These are phyloP conservation scores for Neurospora sp. DNA, from an alignment of 495 filamentous ascomycete genomes.

Conservation along the genomic window DNA sequence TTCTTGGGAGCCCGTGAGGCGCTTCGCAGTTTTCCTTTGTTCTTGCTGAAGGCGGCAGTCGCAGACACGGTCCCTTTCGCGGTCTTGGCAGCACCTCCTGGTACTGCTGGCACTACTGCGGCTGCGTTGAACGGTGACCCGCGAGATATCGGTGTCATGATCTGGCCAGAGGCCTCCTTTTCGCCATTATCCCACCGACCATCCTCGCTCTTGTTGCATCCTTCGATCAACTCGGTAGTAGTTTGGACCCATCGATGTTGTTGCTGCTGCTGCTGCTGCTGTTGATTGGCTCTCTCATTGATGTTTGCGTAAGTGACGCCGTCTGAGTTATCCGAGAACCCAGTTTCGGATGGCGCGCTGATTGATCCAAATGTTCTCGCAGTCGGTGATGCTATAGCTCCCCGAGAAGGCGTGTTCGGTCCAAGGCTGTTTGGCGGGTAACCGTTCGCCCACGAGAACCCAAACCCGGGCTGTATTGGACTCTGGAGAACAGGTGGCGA, in stretches of 20 bases:
- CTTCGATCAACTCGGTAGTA: background rate
- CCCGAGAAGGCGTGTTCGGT: background rate
- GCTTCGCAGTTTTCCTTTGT: constrained; percentile 23
- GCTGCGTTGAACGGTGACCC: background rate
- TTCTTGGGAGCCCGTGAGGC: constrained; percentile 34
- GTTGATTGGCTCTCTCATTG: background rate
- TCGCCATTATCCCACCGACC: background rate
- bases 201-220: background rate
- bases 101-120: background rate
- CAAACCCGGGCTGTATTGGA: background rate
- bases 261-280: background rate
- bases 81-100: background rate
- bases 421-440: background rate
- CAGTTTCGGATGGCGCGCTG: background rate
- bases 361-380: background rate
- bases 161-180: background rate
- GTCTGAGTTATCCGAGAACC: background rate
- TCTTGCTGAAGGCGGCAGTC: background rate
- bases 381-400: background rate
- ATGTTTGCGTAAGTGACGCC: background rate
- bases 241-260: background rate
- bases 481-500: background rate
- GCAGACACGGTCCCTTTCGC: background rate
- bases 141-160: background rate
- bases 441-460: background rate